A percentile compares a stretch with the other conserved stretches of the same genome.
These are phyloP conservation scores for Rhodotorula sp. DNA, from an alignment of 1,284 basidiomycete genomes.

Conservation along the genomic window DNA sequence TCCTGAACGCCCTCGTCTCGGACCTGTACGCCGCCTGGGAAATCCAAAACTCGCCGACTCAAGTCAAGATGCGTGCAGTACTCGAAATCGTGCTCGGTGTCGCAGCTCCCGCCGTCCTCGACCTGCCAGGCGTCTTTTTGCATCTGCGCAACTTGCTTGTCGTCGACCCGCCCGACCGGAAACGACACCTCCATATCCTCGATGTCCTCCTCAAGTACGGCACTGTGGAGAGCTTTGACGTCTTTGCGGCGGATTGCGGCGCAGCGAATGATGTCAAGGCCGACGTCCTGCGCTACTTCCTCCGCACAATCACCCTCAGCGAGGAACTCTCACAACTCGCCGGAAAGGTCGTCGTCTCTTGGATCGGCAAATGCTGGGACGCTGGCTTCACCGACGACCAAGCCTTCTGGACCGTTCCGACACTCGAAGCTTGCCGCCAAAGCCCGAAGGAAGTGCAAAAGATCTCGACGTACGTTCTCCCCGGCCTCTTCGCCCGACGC, in stretches of 20 bases:
- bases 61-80: slow-evolving; percentile 16
- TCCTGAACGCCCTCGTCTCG: slow-evolving; percentile 12
- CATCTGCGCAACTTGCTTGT: slow-evolving; percentile 23
- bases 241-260: slow-evolving; percentile 2
- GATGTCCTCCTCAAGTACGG: slow-evolving; percentile 16
- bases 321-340: slow-evolving; percentile 36
- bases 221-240: slow-evolving; percentile 14
- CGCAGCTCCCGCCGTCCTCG: slow-evolving; percentile 8
- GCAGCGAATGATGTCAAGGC: slow-evolving; percentile 1
- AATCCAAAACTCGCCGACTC: slow-evolving; percentile 8
- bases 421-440: slow-evolving; percentile 15
- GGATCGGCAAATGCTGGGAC: slow-evolving; percentile 31
- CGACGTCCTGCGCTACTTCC: slow-evolving; percentile 23
- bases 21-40: slow-evolving; percentile 32
- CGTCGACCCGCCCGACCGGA: slow-evolving; percentile 32
- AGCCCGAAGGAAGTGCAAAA: slow-evolving; percentile 8
- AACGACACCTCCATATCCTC: slow-evolving; percentile 25
- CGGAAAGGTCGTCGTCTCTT: slow-evolving; percentile 26
- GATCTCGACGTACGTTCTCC: slow-evolving; percentile 31
- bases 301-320: slow-evolving; percentile 19
- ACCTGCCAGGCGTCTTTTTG: slow-evolving; percentile 7
- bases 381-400: not conserved
- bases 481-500: slow-evolving; percentile 19
- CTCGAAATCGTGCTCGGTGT: slow-evolving; percentile 27
- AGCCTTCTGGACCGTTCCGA: slow-evolving; percentile 28